phyloP scores from a whole-genome alignment of 495 filamentous ascomycete species.

The Hyaloscypha bicolor region DNA sequence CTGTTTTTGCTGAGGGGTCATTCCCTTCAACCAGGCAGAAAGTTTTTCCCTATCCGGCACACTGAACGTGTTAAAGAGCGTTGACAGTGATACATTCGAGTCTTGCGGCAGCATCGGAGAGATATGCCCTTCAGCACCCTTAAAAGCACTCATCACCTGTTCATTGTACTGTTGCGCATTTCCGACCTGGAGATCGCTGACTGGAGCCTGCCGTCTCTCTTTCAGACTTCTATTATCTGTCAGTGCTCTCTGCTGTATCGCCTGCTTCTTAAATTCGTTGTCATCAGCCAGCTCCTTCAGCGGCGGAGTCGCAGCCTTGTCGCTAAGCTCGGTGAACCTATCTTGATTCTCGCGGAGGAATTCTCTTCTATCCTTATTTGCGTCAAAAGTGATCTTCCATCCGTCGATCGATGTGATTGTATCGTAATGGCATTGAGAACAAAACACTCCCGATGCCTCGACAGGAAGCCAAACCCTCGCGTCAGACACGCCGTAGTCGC shows the following conservation, averaged over 20 bases:
- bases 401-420: not conserved
- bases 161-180: not conserved
- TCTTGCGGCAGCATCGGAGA: not conserved
- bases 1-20: too few relatives aligned
- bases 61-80: too few relatives aligned
- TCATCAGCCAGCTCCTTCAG: not conserved
- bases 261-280: not conserved
- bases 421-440: not conserved
- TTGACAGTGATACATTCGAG: too few relatives aligned
- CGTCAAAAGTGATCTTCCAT: not conserved
- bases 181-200: not conserved
- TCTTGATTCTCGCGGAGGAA: not conserved
- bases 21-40: too few relatives aligned
- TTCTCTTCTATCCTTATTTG: not conserved
- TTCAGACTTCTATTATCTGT: not conserved
- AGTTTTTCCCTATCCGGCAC: too few relatives aligned
- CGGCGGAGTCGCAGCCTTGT: not conserved
- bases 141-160: not conserved
- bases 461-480: slow-evolving; percentile 8
- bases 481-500: slow-evolving; percentile 21
- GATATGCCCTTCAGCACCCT: not conserved
- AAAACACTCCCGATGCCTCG: slow-evolving; percentile 13
- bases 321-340: not conserved
- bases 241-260: not conserved
- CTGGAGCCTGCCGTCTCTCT: not conserved